These are phyloP conservation scores for Geotrichum ghanense DNA, from an alignment of 805 yeast genomes.

Conservation along the genomic window DNA sequence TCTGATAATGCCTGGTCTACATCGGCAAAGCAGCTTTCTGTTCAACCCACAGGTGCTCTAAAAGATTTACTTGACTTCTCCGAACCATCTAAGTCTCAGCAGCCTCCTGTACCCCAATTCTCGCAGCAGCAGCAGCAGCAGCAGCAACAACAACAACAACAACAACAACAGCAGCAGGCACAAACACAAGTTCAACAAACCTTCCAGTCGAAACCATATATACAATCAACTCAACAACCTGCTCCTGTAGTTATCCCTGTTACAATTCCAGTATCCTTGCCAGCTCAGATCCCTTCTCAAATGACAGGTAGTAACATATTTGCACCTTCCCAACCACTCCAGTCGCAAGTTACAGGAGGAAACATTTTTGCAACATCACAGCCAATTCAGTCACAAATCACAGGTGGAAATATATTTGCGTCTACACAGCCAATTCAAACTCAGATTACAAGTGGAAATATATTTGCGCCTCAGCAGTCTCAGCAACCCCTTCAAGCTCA, in stretches of 20 bases:
- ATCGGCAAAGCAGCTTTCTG: constrained; percentile 10
- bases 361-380: neutral
- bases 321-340: constrained; percentile 21
- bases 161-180: neutral
- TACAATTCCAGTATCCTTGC: constrained; percentile 14
- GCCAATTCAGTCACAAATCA: neutral
- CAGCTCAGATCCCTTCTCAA: constrained; percentile 14
- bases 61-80: constrained; percentile 21
- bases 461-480: neutral
- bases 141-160: constrained; percentile 7
- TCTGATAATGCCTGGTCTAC: constrained; percentile 5
- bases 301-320: constrained; percentile 31
- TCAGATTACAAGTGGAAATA: neutral
- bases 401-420: neutral
- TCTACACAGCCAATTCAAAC: neutral
- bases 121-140: constrained; percentile 1
- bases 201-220: constrained; percentile 14
- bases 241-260: constrained; percentile 26
- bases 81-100: constrained; percentile 17
- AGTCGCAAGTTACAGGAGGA: constrained; percentile 6
- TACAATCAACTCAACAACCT: too few species aligned
- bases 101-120: constrained; percentile 10
- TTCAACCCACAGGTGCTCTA: constrained; percentile 26
- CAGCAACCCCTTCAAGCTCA: neutral
- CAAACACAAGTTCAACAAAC: constrained; percentile 12